A percentile compares a stretch with the other conserved stretches of the same genome.
Evolutionary conservation across 768 basidiomycete genomes (phyloP).

Genomic region (Tylopilus felleus): DNA sequence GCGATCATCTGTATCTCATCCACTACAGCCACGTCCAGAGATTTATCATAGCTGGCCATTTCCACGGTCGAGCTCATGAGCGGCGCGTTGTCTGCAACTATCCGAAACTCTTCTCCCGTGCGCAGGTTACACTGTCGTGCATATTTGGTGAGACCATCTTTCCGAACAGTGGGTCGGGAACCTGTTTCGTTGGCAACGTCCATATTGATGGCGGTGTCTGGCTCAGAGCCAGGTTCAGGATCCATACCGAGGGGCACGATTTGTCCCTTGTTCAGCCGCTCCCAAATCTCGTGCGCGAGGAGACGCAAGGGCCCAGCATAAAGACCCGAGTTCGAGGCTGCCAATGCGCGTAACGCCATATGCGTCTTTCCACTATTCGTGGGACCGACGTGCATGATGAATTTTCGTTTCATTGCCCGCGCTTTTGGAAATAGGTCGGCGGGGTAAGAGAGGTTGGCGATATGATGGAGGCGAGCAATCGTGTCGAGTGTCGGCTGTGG

Average conservation of each 20-base stretch:
- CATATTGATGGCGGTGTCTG: slow-evolving; percentile 36
- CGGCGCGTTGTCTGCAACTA: slow-evolving; percentile 53
- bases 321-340: slow-evolving; percentile 65
- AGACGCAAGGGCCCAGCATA: slow-evolving; percentile 92
- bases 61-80: slow-evolving; percentile 89
- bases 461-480: slow-evolving; percentile 37
- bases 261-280: slow-evolving; percentile 84
- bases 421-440: slow-evolving; percentile 50
- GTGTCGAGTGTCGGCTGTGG: slow-evolving; percentile 33
- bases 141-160: slow-evolving; percentile 44
- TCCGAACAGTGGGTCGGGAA: slow-evolving; percentile 27
- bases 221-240: slow-evolving; percentile 37
- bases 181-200: slow-evolving; percentile 22
- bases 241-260: slow-evolving; percentile 72
- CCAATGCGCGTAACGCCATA: slow-evolving; percentile 84
- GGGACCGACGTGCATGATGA: slow-evolving; percentile 96
- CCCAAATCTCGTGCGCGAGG: slow-evolving; percentile 93
- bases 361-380: slow-evolving; percentile 98
- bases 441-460: slow-evolving; percentile 43
- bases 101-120: slow-evolving; percentile 87
- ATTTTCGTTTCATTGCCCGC: slow-evolving; percentile 61
- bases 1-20: slow-evolving; percentile 98
- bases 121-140: slow-evolving; percentile 76
- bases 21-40: slow-evolving; percentile 80
- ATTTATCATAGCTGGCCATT: slow-evolving; percentile 57